These are phyloP conservation scores for Begonia masoniana DNA, from an alignment of 306 rosid species.

Conservation along the genomic window DNA sequence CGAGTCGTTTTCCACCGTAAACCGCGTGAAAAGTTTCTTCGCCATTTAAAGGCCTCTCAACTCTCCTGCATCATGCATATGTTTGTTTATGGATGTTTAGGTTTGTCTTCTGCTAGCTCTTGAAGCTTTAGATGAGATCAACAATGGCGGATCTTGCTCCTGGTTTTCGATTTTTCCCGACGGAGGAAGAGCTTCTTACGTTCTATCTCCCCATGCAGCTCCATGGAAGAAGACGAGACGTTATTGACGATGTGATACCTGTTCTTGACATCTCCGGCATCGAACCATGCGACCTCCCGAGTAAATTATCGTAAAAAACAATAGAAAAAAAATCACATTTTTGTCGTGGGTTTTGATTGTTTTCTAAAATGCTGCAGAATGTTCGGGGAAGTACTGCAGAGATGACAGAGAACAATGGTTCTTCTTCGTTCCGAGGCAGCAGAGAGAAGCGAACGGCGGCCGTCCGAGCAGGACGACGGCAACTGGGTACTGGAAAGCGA, in stretches of 20 bases:
- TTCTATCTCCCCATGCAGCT: conserved; percentile 59
- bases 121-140: neutral
- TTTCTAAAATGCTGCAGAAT: conserved; percentile 20
- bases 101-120: too few relatives aligned
- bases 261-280: conserved; percentile 41
- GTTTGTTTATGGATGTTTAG: too few relatives aligned
- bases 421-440: conserved; percentile 61
- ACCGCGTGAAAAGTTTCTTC: conserved; percentile 38
- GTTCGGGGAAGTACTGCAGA: conserved; percentile 47
- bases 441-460: conserved; percentile 70
- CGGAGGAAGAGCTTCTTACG: conserved; percentile 67
- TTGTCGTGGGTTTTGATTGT: neutral
- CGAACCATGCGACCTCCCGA: conserved; percentile 74
- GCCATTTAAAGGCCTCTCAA: neutral
- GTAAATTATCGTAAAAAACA: conserved; percentile 14
- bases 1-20: conserved; percentile 7
- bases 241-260: conserved; percentile 33
- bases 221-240: conserved; percentile 20
- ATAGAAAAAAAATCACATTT: too few relatives aligned
- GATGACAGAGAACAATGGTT: conserved; percentile 92
- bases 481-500: conserved; percentile 86
- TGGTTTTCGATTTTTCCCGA: conserved; percentile 77
- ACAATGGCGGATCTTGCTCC: conserved; percentile 24
- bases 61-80: too few relatives aligned
- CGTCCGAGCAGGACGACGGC: conserved; percentile 66